Evolutionary conservation across 2,329 filamentous ascomycete genomes (phyloP).

Genomic region (Xylariaceae sp.): DNA sequence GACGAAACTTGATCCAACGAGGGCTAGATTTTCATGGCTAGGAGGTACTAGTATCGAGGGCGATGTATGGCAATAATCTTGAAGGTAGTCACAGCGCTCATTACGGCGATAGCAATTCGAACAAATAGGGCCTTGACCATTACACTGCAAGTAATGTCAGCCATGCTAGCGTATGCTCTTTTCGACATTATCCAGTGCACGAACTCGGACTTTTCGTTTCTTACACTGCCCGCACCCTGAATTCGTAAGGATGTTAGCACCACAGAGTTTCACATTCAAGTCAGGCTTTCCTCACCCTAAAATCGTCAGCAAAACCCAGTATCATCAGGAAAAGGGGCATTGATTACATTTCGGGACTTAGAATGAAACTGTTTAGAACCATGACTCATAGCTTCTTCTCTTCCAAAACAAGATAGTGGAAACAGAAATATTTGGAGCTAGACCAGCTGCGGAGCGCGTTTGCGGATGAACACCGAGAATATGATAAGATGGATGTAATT

Average conservation of each 20-base stretch:
- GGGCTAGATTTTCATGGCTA: neutral
- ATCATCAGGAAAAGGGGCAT: slow-evolving; percentile 7
- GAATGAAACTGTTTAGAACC: slow-evolving; percentile 29
- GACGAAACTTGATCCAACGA: neutral
- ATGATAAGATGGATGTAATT: too few relatives aligned
- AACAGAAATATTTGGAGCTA: too few relatives aligned
- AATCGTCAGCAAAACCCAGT: slow-evolving; percentile 17
- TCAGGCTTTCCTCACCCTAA: slow-evolving; percentile 19
- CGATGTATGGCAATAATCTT: neutral
- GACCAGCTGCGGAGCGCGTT: too few relatives aligned
- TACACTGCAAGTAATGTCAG: slow-evolving; percentile 27
- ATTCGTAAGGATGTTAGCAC: slow-evolving; percentile 3
- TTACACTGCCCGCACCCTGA: slow-evolving; percentile 28
- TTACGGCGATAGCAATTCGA: slow-evolving; percentile 33
- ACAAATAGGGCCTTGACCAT: slow-evolving; percentile 32
- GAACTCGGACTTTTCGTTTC: slow-evolving; percentile 24
- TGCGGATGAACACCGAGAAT: too few relatives aligned
- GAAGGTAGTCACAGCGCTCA: slow-evolving; percentile 32
- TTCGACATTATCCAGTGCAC: neutral
- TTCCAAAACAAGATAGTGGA: neutral
- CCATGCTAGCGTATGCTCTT: neutral
- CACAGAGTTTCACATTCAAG: neutral
- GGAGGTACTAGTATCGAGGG: neutral
- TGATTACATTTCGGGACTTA: slow-evolving; percentile 32
- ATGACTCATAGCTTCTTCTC: slow-evolving; percentile 11